Evolutionary conservation across 2,329 filamentous ascomycete species (phyloP), one percentile per base, ranked within the genome.

Genomic region (Parastagonospora avenae): DNA sequence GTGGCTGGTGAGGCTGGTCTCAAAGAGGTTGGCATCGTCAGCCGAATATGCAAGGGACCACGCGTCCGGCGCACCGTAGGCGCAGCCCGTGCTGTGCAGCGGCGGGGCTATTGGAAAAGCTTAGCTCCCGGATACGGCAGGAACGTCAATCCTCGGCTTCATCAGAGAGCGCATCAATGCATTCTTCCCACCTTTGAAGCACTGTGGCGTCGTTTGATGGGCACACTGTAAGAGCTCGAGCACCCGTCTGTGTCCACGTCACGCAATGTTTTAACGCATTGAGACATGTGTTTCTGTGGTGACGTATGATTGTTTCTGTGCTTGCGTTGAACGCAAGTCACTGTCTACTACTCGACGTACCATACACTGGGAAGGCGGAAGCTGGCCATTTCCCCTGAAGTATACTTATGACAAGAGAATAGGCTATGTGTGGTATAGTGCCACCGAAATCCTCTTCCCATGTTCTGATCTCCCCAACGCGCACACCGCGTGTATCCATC

Each of bases 401-500:
- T 3, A 37, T 14, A 6, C 31, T 32, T 32, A 32, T 11, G 10
- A 11, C 5, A 19, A 27, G 19, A 54, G 49, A 52, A 55, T 44
- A 43, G 55, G 45, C 57, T 32, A 4, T 10, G 9, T 32, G 30
- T 32, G 30, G 65, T 71, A 70, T 70, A 64, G 55, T 68, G 52
- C 54, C 62, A 59, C 51, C 52, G 35, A 46, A 64, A 60, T 59
- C 62, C 56, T 46, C 55, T 45, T 55, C 38, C 45, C 48, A 48
- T 61, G 55, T 44, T n/a, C 32, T 46, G 45, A 50, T 44, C 54
- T 60, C 47, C 53, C 41, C 48, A 48, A 39, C 27, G 40, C 42
- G 2, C 30, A 37, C 28, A 33, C 38, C 37, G 15, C 48, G 36
- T 24, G 19, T 24, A 35, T 28, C 15, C 46, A 41, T 44, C 46